Evolutionary conservation across 2,329 filamentous ascomycete genomes (phyloP).

Genomic region (Cytospora chrysosperma): DNA sequence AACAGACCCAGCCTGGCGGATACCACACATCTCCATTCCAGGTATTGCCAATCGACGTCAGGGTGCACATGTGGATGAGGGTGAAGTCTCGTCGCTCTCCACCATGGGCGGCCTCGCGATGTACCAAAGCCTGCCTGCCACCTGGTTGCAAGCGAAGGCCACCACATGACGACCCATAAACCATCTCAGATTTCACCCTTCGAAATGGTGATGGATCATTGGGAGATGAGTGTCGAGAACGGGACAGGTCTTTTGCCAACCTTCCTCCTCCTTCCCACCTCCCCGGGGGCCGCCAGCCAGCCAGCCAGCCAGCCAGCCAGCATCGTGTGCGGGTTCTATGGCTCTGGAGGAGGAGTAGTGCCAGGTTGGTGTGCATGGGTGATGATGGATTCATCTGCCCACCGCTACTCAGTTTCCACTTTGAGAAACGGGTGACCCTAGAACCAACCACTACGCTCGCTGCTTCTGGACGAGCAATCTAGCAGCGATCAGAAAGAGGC

Average conservation of each 20-base stretch:
- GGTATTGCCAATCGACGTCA: constrained; percentile 11
- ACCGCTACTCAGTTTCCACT: constrained; percentile 12
- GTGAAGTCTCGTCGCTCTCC: not conserved
- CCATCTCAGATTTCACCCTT: not conserved
- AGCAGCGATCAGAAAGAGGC: not conserved
- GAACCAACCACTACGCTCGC: constrained; percentile 3
- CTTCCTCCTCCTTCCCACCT: not conserved
- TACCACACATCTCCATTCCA: not conserved
- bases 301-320: not conserved
- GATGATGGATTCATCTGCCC: constrained; percentile 11
- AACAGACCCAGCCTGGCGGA: constrained; percentile 12
- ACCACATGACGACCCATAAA: not conserved
- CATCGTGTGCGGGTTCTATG: not conserved
- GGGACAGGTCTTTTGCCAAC: not conserved
- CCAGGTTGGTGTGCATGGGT: not conserved
- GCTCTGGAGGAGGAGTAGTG: not conserved
- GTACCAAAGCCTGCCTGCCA: not conserved
- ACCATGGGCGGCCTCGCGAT: constrained; percentile 7
- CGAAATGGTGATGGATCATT: constrained; percentile 10
- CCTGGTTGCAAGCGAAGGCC: not conserved
- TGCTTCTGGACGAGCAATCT: constrained; percentile 7
- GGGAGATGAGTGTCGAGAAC: constrained; percentile 10
- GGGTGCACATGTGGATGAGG: not conserved
- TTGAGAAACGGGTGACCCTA: constrained; percentile 2
- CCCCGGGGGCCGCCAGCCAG: not conserved